Conservation (phyloP, 345 rosid species). For the Schrenkiella parvula region DNA sequence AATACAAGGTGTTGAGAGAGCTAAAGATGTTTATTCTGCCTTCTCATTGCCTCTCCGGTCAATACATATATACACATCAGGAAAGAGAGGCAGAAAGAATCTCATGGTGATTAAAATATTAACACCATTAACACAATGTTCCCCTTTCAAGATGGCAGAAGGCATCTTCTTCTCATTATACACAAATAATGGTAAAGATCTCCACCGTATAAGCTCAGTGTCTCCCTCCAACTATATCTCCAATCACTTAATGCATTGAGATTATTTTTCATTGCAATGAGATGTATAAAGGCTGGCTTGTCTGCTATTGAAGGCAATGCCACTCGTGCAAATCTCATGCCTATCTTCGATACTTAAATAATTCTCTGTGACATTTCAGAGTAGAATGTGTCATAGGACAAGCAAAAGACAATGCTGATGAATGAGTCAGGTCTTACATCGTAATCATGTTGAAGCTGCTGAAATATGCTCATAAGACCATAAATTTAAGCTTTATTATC, state of each 20-base stretch:
- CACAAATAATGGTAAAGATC: not conserved
- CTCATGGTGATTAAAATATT: not conserved
- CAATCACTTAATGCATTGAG: not conserved
- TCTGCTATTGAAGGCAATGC: constrained; percentile 3
- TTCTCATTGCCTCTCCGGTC: not conserved
- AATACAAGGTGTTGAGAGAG: not conserved
- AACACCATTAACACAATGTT: not conserved
- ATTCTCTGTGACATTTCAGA: not conserved
- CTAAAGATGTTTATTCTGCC: constrained; percentile 2
- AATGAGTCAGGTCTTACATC: not conserved
- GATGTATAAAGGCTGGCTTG: constrained; percentile 13
- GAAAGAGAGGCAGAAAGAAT: not conserved
- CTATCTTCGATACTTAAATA: not conserved
- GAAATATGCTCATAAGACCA: not conserved
- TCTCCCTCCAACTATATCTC: not conserved
- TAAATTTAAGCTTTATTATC: not conserved
- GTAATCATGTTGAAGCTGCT: not conserved
- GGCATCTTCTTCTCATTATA: not conserved
- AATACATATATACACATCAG: constrained; percentile 7
- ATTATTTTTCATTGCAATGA: not conserved
- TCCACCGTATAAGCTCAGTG: constrained; percentile 11
- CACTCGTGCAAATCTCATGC: constrained; percentile 20
- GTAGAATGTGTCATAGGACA: not conserved
- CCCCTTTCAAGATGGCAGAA: not conserved
- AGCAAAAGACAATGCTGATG: not conserved